Evolutionary conservation across 164 flowering plant species (phyloP), one percentile per base, ranked within the genome.

Genomic region (Buxus sempervirens): DNA sequence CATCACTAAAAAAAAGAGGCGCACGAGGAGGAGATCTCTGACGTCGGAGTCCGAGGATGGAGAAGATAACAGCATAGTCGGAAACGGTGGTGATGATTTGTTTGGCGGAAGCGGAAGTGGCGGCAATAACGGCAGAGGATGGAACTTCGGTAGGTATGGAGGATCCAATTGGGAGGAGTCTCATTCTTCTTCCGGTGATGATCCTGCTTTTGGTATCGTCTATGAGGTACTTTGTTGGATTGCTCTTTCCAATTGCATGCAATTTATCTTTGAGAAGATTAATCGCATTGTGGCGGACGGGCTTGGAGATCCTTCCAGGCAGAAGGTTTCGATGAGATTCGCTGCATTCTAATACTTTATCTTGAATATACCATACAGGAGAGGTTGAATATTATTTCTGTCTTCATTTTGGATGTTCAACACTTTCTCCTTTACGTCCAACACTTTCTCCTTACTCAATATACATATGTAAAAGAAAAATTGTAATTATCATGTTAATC

Each of bases 221-320:
- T 87, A 91, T 65, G 91, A 86, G 84, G 96, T 93, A 67, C 58
- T 93, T 14, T 73, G 77, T 45, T 91, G 94, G 96, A 87, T 91
- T 49, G 95, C 79, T 10, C 77, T 93, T 24, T 91, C 91, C 38
- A 88, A 85, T 80, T 90, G 98, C 73, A 70, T 88, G 82, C 93
- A 86, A 56, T 93, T 89, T 65, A 90, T 96, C 15, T 85, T 82
- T 71, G 90, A 90, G 88, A 88, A 76, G 75, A 73, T 89, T 54
- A 73, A 77, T 45, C 80, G 85, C 22, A 69, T 70, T 54, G 58
- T 76, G 22, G 76, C 77, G 4, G 80, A 66, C 59, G 83, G 74
- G 21, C 48, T 75, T 18, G 81, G 65, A 9, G 85, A 79, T 76
- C 62, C 80, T 7, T 78, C 75, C 18, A 77, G 89, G 67, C 88